phyloP scores from a whole-genome alignment of 2,329 filamentous ascomycete genomes.

The Aspergillus caelatus region DNA sequence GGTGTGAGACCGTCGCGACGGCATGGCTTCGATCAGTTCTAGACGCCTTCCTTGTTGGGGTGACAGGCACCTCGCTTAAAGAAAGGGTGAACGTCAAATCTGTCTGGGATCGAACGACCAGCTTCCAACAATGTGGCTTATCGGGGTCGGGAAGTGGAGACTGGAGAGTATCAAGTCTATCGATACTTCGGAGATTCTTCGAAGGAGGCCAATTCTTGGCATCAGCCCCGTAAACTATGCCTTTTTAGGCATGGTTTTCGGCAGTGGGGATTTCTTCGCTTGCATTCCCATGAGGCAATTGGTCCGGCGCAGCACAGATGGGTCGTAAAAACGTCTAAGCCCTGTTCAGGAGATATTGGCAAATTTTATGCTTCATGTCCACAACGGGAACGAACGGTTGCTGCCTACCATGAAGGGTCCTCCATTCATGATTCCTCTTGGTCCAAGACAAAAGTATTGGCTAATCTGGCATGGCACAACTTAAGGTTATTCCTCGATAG shows the following conservation, averaged over 20 bases:
- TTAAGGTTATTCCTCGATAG: neutral
- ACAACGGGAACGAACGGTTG: neutral
- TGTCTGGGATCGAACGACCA: neutral
- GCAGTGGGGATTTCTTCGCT: neutral
- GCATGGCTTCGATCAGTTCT: conserved; percentile 4
- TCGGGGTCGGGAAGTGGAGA: neutral
- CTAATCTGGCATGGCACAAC: neutral
- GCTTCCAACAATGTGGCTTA: neutral
- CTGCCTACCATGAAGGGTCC: neutral
- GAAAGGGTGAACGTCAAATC: neutral
- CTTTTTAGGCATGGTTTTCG: neutral
- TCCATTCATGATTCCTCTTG: neutral
- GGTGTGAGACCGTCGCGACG: conserved; percentile 12
- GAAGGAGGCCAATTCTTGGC: neutral
- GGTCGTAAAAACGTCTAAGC: neutral
- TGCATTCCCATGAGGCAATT: neutral
- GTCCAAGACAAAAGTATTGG: neutral
- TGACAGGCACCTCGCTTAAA: neutral
- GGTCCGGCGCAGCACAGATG: neutral
- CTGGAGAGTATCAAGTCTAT: neutral
- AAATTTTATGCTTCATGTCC: neutral
- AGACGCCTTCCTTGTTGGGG: neutral
- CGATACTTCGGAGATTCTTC: neutral
- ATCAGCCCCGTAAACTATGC: conserved; percentile 1
- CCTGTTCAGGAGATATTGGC: neutral